A percentile compares a stretch with the other conserved stretches of the same genome.
Conservation (phyloP, 2,329 filamentous ascomycete species). For the Teratosphaeria nubilosa region DNA sequence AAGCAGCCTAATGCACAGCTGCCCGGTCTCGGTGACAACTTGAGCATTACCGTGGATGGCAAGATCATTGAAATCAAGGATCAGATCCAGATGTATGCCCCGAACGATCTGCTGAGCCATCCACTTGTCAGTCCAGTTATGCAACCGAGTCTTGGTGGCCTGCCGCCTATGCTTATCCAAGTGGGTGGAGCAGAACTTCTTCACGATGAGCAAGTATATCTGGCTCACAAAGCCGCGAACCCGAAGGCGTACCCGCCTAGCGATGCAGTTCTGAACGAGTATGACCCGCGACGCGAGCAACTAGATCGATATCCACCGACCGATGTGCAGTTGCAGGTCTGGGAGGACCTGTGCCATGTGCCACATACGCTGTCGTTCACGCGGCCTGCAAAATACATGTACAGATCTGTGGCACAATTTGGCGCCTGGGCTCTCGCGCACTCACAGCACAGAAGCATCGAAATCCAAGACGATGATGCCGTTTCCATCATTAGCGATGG, state of each 20-base stretch:
- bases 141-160: constrained; percentile 77
- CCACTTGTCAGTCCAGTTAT: constrained; percentile 83
- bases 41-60: constrained; percentile 63
- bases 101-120: constrained; percentile 75
- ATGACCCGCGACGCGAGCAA: constrained; percentile 43
- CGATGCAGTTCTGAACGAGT: constrained; percentile 52
- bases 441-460: constrained; percentile 69
- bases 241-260: constrained; percentile 65
- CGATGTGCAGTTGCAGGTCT: constrained; percentile 86
- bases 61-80: constrained; percentile 67
- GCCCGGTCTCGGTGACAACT: constrained; percentile 22
- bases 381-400: constrained; percentile 93
- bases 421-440: constrained; percentile 81
- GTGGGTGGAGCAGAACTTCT: constrained; percentile 77
- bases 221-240: constrained; percentile 89
- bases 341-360: constrained; percentile 92
- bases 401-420: constrained; percentile 82
- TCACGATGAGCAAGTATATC: constrained; percentile 86
- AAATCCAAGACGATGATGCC: constrained; percentile 69
- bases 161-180: constrained; percentile 79
- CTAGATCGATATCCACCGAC: constrained; percentile 67
- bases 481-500: constrained; percentile 63
- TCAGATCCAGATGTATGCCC: constrained; percentile 81
- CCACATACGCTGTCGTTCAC: constrained; percentile 91
- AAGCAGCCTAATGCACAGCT: constrained; percentile 8